Evolutionary conservation across 2,329 filamentous ascomycete species (phyloP).

Genomic region (Phialophora tarda): DNA sequence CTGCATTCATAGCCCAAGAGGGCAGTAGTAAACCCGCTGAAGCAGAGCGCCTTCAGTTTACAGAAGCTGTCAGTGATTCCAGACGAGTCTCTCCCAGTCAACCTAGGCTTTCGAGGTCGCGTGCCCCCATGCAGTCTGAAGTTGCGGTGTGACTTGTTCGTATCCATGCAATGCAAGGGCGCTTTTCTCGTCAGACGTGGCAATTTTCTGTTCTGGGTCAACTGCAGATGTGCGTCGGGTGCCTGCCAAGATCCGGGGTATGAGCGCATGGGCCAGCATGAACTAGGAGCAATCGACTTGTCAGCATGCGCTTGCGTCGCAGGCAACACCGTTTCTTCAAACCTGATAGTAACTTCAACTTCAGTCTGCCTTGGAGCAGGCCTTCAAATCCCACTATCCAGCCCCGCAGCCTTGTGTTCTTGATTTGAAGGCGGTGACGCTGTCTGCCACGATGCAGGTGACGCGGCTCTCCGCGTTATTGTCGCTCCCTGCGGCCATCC

Average conservation of each 20-base stretch:
- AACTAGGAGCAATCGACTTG: background rate
- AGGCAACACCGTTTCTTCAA: constrained; percentile 21
- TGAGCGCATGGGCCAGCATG: background rate
- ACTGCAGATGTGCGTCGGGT: constrained; percentile 15
- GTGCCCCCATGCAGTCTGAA: background rate
- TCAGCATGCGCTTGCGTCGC: constrained; percentile 13
- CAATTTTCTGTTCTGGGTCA: background rate
- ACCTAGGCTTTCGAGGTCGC: background rate
- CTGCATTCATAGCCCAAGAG: background rate
- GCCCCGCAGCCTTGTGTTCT: background rate
- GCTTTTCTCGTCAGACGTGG: background rate
- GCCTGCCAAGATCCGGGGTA: constrained; percentile 32
- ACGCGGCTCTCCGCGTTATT: constrained; percentile 19
- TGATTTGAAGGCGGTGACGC: background rate
- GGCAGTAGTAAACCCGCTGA: background rate
- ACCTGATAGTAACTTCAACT: background rate
- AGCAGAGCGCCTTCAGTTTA: background rate
- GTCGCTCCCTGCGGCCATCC: constrained; percentile 24
- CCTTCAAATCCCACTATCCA: background rate
- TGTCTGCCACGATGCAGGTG: constrained; percentile 23
- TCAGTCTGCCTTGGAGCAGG: background rate
- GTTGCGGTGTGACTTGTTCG: constrained; percentile 1
- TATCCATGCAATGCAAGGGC: background rate
- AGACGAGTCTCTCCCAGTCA: background rate
- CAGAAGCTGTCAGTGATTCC: background rate